Percentiles rank a stretch among this genome's conserved stretches.
These are phyloP conservation scores for Apiotrichum sp. DNA, from an alignment of 1,284 basidiomycete genomes.

Conservation along the genomic window DNA sequence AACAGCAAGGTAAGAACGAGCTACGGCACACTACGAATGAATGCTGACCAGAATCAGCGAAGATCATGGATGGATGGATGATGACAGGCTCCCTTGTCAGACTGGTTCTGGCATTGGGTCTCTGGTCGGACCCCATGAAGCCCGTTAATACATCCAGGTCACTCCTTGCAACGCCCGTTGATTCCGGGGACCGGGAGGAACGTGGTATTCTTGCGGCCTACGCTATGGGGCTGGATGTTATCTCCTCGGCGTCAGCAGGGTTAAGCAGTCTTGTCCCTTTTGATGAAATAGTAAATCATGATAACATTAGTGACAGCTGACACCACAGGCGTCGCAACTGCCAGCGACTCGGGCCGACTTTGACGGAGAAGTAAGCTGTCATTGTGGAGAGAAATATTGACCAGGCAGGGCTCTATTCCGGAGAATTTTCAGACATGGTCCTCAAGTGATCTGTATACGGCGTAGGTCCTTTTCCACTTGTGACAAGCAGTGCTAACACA, in stretches of 20 bases:
- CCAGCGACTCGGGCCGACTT: slow-evolving; percentile 26
- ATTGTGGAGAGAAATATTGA: neutral
- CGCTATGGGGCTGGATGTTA: slow-evolving; percentile 19
- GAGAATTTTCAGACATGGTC: slow-evolving; percentile 33
- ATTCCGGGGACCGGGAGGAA: slow-evolving; percentile 36
- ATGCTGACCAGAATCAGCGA: neutral
- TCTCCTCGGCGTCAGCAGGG: slow-evolving; percentile 23
- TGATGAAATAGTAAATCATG: slow-evolving; percentile 35
- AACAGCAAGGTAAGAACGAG: slow-evolving; percentile 17
- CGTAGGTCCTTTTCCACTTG: slow-evolving; percentile 13
- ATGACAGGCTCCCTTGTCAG: slow-evolving; percentile 20
- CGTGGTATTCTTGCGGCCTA: slow-evolving; percentile 25
- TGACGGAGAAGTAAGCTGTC: slow-evolving; percentile 19
- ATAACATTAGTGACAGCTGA: neutral
- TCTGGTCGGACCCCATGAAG: slow-evolving; percentile 12
- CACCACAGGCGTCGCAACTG: slow-evolving; percentile 20
- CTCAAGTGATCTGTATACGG: slow-evolving; percentile 28
- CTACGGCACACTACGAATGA: neutral
- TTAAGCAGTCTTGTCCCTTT: slow-evolving; percentile 27
- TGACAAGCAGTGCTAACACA: neutral
- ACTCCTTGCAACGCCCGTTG: slow-evolving; percentile 20
- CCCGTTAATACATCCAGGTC: slow-evolving; percentile 1
- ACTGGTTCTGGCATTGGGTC: slow-evolving; percentile 27
- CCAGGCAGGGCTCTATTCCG: slow-evolving; percentile 16
- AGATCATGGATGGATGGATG: slow-evolving; percentile 40